Percentiles rank a stretch among this genome's conserved stretches.
These are phyloP conservation scores for Ceratobasidium sp. DNA, from an alignment of 1,284 basidiomycete genomes.

Conservation along the genomic window DNA sequence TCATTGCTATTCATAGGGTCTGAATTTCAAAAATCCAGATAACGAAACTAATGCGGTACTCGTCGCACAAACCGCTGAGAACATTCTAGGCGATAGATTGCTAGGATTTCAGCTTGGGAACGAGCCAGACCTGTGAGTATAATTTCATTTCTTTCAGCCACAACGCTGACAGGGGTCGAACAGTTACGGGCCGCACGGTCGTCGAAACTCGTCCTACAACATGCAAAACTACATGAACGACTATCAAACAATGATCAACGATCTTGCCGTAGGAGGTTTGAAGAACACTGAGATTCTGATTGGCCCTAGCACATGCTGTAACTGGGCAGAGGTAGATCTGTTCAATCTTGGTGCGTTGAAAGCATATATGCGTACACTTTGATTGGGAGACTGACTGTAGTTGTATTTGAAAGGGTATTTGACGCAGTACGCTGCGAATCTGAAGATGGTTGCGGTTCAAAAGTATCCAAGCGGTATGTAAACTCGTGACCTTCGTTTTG, in stretches of 20 bases:
- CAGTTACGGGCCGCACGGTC: not conserved
- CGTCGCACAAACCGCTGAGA: slow-evolving; percentile 62
- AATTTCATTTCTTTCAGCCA: not conserved
- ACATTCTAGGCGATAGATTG: slow-evolving; percentile 68
- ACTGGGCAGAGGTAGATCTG: slow-evolving; percentile 54
- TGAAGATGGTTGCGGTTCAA: too few relatives aligned
- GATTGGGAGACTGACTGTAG: slow-evolving; percentile 37
- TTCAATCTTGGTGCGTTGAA: slow-evolving; percentile 44
- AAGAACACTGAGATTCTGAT: slow-evolving; percentile 61
- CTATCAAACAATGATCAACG: slow-evolving; percentile 58
- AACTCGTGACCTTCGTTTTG: too few relatives aligned
- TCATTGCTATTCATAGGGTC: slow-evolving; percentile 44
- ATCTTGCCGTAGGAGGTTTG: slow-evolving; percentile 58
- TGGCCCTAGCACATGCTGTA: slow-evolving; percentile 67
- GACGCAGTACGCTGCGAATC: too few relatives aligned
- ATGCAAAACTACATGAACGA: slow-evolving; percentile 62
- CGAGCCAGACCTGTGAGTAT: slow-evolving; percentile 74
- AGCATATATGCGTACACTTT: too few relatives aligned
- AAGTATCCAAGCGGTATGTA: too few relatives aligned
- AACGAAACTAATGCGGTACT: slow-evolving; percentile 61
- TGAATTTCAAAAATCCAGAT: slow-evolving; percentile 55
- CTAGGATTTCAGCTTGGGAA: slow-evolving; percentile 65
- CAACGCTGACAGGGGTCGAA: too few relatives aligned
- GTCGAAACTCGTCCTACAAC: slow-evolving; percentile 53
- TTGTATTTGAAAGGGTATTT: too few relatives aligned